Base-by-base conservation (phyloP, 441 rosid genomes). In the Arabidopsis lyrata region DNA sequence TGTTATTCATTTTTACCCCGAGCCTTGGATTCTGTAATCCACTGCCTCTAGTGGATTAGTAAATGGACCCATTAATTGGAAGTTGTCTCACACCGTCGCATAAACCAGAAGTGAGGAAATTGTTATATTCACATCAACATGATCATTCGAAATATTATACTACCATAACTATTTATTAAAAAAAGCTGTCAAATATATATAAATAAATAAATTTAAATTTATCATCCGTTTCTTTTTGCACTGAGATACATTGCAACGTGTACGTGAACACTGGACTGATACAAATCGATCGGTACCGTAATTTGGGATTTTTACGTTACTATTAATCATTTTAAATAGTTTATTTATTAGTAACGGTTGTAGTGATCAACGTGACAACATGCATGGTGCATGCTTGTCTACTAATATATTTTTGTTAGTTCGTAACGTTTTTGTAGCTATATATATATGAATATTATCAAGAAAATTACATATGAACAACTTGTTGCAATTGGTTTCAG, bases 1-100 rank as follows among this genome's bases (percentile, higher is more conserved):
- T 54, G 50, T 8, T 10, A 61, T 62, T 42, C 48, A 6, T 27
- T 45, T 69, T 38, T 29, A 48, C 47, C 3, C 22, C 4, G 55
- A 32, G 68, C 80, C 63, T 77, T 65, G 76, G 80, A 77, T 77
- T 77, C 80, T 71, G 63, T 58, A 71, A 70, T 71, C 80, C 80
- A 65, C 77, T 71, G 36, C n/a, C 58, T 77, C 52, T 63, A 31
- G 70, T 69, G 75, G 75, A 63, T 58, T 27, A 36, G 67, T 58
- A 64, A 65, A 47, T 71, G 80, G 80, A 77, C 77, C 80, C 76
- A 65, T 65, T 39, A 6, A 24, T 1, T 58, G 52, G 45, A 65
- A 65, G 73, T 58, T 71, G 76, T 65, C 80, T 64, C 66, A 67
- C 56, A 69, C 74, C 68, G 50, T 68, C 44, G 63, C 48, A 68